Conservation (phyloP, 805 yeast species). For the Saccharomycopsis fermentans region DNA sequence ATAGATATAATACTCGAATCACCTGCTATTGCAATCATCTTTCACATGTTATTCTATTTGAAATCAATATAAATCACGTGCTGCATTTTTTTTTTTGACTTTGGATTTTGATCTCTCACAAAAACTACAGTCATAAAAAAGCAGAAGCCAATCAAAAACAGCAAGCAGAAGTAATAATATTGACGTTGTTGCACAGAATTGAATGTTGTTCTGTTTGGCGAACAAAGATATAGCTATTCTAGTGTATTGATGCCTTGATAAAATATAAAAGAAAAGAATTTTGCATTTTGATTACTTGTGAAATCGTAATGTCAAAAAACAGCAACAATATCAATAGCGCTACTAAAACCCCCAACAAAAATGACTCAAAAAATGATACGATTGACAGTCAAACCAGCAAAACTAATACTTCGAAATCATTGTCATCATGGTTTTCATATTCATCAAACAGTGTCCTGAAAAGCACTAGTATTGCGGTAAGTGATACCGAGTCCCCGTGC, state of each 20-base stretch:
- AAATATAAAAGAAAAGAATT: no score
- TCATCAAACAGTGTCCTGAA: background rate
- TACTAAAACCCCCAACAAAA: background rate
- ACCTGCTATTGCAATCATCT: no score
- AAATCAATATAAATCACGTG: background rate
- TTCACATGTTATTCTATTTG: constrained; percentile 1
- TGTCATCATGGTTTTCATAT: background rate
- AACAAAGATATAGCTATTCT: background rate
- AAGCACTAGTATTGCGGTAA: background rate
- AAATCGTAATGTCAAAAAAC: background rate
- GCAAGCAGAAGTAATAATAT: background rate
- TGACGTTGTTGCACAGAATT: background rate
- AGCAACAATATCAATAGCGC: background rate
- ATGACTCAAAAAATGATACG: background rate
- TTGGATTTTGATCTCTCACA: background rate
- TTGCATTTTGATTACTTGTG: background rate
- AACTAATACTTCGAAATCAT: background rate
- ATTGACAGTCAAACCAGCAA: background rate
- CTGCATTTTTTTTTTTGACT: background rate
- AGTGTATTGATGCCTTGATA: no score
- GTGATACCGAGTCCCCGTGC: background rate
- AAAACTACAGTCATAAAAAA: background rate
- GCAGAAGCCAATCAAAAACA: background rate
- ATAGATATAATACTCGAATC: no score
- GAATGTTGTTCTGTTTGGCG: background rate